Evolutionary conservation across 148 eudicot species (phyloP).

Genomic region (Limonium bicolor): DNA sequence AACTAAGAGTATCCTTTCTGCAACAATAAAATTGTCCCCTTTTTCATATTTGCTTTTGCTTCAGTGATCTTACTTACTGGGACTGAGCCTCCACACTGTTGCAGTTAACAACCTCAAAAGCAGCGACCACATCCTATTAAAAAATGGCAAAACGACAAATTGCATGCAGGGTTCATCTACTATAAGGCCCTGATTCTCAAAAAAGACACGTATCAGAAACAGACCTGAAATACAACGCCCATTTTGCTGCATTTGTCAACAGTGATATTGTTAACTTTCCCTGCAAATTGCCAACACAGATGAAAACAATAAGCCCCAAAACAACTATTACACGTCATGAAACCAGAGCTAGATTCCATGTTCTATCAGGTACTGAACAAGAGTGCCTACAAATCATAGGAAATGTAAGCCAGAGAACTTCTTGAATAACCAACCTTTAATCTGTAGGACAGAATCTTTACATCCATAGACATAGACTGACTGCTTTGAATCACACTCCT

Average conservation of each 20-base stretch:
- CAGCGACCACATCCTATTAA: constrained; percentile 97
- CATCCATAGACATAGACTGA: constrained; percentile 84
- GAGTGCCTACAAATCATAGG: too few relatives aligned
- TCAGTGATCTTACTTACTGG: too few relatives aligned
- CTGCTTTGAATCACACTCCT: constrained; percentile 84
- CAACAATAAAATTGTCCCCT: too few relatives aligned
- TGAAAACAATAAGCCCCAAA: background rate
- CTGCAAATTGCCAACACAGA: constrained; percentile 33
- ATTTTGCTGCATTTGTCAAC: constrained; percentile 86
- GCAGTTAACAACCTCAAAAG: constrained; percentile 95
- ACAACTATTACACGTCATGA: too few relatives aligned
- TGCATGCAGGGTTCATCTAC: too few relatives aligned
- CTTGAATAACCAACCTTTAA: constrained; percentile 43
- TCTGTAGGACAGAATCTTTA: constrained; percentile 77
- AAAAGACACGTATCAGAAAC: too few relatives aligned
- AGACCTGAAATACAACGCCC: constrained; percentile 78
- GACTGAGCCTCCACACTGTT: constrained; percentile 85
- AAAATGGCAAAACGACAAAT: too few relatives aligned
- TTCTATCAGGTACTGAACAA: too few relatives aligned
- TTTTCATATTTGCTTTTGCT: too few relatives aligned
- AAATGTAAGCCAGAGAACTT: background rate
- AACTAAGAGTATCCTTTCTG: too few relatives aligned
- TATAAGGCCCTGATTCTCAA: too few relatives aligned
- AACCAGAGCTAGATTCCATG: too few relatives aligned
- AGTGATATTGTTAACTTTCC: constrained; percentile 93